Evolutionary conservation across 805 yeast genomes (phyloP).

Genomic region (Dipodascus geniculatus): DNA sequence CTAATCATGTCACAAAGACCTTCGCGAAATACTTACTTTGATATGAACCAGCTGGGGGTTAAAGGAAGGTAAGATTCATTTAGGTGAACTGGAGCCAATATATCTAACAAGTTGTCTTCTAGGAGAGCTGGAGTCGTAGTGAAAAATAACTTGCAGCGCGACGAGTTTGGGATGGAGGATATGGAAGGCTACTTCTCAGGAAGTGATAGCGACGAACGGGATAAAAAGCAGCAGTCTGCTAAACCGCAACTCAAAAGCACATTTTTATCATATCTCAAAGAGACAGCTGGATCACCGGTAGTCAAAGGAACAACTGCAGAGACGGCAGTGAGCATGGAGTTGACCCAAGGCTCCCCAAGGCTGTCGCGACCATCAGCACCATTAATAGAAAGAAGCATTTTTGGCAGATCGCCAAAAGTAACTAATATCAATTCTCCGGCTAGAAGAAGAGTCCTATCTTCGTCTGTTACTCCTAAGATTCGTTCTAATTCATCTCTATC

Average conservation of each 20-base stretch:
- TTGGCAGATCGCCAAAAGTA: neutral
- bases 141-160: neutral
- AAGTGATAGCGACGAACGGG: neutral
- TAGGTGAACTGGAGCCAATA: neutral
- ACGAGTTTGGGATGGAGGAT: constrained; percentile 2
- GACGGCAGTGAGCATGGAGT: neutral
- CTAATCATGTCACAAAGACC: neutral
- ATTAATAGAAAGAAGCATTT: neutral
- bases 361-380: neutral
- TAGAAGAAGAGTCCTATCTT: neutral
- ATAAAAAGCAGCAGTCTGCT: neutral
- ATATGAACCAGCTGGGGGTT: constrained; percentile 2
- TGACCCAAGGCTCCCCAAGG: neutral
- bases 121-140: neutral
- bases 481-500: neutral
- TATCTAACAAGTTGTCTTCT: neutral
- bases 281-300: neutral
- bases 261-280: neutral
- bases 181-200: neutral
- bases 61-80: neutral
- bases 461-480: neutral
- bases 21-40: neutral
- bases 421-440: neutral
- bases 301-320: neutral
- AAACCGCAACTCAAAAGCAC: neutral